Evolutionary conservation across 2,329 filamentous ascomycete genomes (phyloP).

Genomic region (Podosphaera fusca): DNA sequence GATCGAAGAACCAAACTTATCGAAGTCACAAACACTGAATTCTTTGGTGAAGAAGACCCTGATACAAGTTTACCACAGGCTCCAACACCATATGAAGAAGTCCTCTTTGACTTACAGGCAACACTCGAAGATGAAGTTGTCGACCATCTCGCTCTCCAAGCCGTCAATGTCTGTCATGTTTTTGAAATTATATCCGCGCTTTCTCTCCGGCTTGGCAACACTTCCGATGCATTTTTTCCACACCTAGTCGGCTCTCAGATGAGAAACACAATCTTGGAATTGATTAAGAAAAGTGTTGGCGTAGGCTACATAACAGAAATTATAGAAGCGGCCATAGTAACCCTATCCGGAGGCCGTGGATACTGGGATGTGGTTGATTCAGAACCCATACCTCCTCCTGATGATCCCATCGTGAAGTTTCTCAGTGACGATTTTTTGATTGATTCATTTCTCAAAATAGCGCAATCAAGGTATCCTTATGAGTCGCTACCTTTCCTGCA

Average conservation of each 20-base stretch:
- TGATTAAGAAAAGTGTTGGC: slow-evolving; percentile 14
- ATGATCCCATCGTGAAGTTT: slow-evolving; percentile 25
- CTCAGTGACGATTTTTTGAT: slow-evolving; percentile 3
- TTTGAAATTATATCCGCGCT: slow-evolving; percentile 25
- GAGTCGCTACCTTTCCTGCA: slow-evolving; percentile 61
- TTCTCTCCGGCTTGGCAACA: slow-evolving; percentile 20
- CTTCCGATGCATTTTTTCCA: slow-evolving; percentile 18
- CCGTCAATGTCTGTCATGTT: slow-evolving; percentile 22
- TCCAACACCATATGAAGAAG: slow-evolving; percentile 18
- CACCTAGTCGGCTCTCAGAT: slow-evolving; percentile 17
- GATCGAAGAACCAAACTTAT: neutral
- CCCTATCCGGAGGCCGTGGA: slow-evolving; percentile 11
- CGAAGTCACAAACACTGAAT: neutral
- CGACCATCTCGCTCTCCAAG: slow-evolving; percentile 22
- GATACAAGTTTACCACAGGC: neutral
- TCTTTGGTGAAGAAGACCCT: neutral
- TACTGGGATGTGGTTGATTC: slow-evolving; percentile 15
- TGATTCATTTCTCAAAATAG: slow-evolving; percentile 30
- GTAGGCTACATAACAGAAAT: slow-evolving; percentile 17
- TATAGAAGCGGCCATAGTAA: slow-evolving; percentile 14
- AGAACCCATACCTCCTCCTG: slow-evolving; percentile 19
- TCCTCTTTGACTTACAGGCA: slow-evolving; percentile 21
- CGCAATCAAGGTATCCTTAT: slow-evolving; percentile 61
- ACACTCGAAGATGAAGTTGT: slow-evolving; percentile 21
- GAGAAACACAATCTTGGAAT: slow-evolving; percentile 16